Conservation (phyloP, 2,329 filamentous ascomycete genomes). For the Fusarium domesticum region DNA sequence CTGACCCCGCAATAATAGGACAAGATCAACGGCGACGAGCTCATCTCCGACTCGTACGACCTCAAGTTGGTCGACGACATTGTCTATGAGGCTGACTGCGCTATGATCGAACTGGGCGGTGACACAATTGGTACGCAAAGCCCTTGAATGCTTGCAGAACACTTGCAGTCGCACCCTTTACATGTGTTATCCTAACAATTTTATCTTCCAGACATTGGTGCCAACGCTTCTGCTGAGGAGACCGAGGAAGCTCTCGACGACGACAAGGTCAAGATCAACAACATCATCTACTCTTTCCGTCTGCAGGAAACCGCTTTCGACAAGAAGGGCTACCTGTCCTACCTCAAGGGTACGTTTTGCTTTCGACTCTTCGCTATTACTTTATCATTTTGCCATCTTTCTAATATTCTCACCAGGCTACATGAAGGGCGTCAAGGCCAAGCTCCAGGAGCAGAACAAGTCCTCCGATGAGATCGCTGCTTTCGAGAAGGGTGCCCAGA, state of each 20-base stretch:
- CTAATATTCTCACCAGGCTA: conserved; percentile 56
- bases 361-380: background rate
- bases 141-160: background rate
- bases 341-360: conserved; percentile 73
- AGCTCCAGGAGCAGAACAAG: conserved; percentile 61
- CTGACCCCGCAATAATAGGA: conserved; percentile 59
- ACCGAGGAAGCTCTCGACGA: conserved; percentile 75
- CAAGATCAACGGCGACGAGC: conserved; percentile 83
- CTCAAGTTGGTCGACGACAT: conserved; percentile 75
- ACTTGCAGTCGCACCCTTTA: background rate
- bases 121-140: conserved; percentile 67
- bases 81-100: conserved; percentile 88
- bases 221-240: conserved; percentile 95
- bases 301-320: conserved; percentile 74
- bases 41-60: conserved; percentile 93
- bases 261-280: conserved; percentile 71
- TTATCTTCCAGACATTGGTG: conserved; percentile 67
- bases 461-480: conserved; percentile 64
- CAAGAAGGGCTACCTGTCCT: conserved; percentile 80
- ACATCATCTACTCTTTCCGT: conserved; percentile 91
- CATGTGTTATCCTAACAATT: conserved; percentile 9
- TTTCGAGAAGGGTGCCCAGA: conserved; percentile 74
- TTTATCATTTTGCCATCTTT: background rate
- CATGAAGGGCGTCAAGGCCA: conserved; percentile 83
- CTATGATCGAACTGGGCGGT: conserved; percentile 77